These are phyloP conservation scores for Tetrahymena borealis DNA, from an alignment of 73 alveolate genomes.

Conservation along the genomic window DNA sequence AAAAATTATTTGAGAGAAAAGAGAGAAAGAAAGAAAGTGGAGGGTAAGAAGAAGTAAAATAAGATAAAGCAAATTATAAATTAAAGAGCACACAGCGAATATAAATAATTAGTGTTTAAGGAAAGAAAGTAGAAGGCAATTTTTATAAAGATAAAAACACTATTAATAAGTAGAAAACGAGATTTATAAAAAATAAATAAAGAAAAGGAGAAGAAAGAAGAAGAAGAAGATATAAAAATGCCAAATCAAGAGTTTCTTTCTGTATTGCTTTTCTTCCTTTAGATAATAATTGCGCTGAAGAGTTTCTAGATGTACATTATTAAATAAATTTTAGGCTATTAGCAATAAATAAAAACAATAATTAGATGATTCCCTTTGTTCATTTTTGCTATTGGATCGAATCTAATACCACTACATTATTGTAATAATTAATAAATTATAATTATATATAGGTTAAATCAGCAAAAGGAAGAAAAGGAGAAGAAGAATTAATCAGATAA, in stretches of 20 bases:
- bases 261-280: not conserved
- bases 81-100: not conserved
- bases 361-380: no score
- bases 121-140: slow-evolving; percentile 1
- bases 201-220: not conserved
- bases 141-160: not conserved
- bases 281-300: not conserved
- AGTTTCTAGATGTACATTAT: no score
- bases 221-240: not conserved
- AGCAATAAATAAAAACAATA: no score
- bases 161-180: not conserved
- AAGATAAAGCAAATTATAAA: not conserved
- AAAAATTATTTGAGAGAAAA: not conserved
- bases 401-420: no score
- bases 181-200: not conserved
- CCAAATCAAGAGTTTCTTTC: not conserved
- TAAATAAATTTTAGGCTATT: no score
- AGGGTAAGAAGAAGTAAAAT: not conserved
- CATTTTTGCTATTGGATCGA: no score
- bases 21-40: not conserved
- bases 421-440: not conserved
- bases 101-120: not conserved
- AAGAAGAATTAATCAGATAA: not conserved
- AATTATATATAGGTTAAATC: not conserved
- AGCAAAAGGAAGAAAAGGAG: not conserved